phyloP scores from a whole-genome alignment of 345 rosid genomes.

The Salix suchowensis region DNA sequence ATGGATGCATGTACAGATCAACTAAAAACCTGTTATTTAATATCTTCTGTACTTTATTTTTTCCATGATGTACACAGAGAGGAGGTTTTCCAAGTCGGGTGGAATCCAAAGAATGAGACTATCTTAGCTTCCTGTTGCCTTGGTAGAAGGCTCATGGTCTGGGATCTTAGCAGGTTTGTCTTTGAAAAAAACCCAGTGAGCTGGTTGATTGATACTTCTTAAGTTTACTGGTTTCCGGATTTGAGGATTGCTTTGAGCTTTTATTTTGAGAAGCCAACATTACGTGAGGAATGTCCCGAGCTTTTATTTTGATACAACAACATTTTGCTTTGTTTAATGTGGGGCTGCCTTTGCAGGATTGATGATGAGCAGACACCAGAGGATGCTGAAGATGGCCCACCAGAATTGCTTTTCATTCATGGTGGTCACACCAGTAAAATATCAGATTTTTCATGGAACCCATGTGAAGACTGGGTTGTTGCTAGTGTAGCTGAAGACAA shows the following conservation, averaged over 20 bases:
- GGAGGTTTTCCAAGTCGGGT: constrained; percentile 99
- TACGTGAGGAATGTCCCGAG: not conserved
- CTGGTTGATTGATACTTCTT: not conserved
- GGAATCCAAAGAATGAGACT: constrained; percentile 97
- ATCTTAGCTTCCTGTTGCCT: constrained; percentile 98
- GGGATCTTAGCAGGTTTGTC: constrained; percentile 98
- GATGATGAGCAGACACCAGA: constrained; percentile 33
- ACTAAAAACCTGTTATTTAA: not conserved
- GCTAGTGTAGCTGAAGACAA: constrained; percentile 98
- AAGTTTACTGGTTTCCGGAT: not conserved
- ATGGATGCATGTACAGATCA: not conserved
- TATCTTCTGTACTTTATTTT: not conserved
- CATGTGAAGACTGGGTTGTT: constrained; percentile 96
- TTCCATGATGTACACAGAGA: constrained; percentile 50
- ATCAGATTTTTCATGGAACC: constrained; percentile 98
- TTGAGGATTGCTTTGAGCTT: not conserved
- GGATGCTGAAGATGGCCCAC: constrained; percentile 99
- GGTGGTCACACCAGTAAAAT: constrained; percentile 99
- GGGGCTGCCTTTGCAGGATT: constrained; percentile 21
- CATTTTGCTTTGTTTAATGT: not conserved
- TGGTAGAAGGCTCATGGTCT: constrained; percentile 98
- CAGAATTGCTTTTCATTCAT: constrained; percentile 94
- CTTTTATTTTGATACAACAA: not conserved
- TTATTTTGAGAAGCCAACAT: not conserved
- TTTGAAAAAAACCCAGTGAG: not conserved